Evolutionary conservation across 164 flowering plant species (phyloP).

Genomic region (Tinospora cordifolia): DNA sequence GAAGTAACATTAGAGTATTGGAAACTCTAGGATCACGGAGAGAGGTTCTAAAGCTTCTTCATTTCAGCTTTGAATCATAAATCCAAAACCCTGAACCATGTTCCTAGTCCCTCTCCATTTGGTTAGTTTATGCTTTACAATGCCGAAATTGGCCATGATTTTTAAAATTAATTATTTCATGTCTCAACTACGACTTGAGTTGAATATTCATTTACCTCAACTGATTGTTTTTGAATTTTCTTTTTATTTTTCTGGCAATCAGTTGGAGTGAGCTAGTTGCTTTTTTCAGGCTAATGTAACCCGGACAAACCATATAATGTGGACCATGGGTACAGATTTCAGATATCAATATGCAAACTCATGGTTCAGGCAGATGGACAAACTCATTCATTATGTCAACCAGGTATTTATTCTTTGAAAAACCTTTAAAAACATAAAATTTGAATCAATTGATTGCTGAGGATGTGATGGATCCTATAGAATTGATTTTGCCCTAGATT

Average conservation of each 20-base stretch:
- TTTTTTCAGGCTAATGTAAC: constrained; percentile 76
- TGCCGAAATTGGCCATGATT: not conserved
- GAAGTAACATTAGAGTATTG: too few relatives aligned
- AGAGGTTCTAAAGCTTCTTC: too few relatives aligned
- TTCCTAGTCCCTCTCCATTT: too few relatives aligned
- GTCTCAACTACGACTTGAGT: too few relatives aligned
- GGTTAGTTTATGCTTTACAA: too few relatives aligned
- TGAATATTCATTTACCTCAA: not conserved
- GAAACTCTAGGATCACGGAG: too few relatives aligned
- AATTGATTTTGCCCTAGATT: too few relatives aligned
- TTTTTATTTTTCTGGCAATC: too few relatives aligned
- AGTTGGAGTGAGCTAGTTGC: not conserved
- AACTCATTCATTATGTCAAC: constrained; percentile 93
- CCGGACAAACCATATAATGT: constrained; percentile 90
- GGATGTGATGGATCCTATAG: not conserved
- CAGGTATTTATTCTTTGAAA: constrained; percentile 27
- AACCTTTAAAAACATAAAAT: not conserved
- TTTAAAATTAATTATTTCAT: not conserved
- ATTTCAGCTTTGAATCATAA: too few relatives aligned
- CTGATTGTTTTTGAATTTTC: too few relatives aligned
- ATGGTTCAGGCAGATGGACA: constrained; percentile 89
- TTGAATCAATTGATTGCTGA: not conserved
- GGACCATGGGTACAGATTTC: constrained; percentile 97
- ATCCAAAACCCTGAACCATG: too few relatives aligned
- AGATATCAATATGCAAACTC: constrained; percentile 87